A percentile compares a stretch with the other conserved stretches of the same genome.
phyloP scores from a whole-genome alignment of 805 yeast species.

The Candida takata region DNA sequence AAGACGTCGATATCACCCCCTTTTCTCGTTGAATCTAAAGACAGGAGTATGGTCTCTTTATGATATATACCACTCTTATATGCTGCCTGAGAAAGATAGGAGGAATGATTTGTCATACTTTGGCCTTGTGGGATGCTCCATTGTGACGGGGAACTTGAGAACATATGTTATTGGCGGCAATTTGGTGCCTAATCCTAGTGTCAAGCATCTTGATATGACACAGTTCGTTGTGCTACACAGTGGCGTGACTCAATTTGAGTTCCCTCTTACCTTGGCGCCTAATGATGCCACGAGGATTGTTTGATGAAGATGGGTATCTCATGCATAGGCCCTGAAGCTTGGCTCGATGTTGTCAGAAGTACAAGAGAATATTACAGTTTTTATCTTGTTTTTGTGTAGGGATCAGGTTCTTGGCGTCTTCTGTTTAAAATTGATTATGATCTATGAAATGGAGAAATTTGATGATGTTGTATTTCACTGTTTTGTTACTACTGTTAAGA shows the following conservation, averaged over 20 bases:
- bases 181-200: slow-evolving; percentile 1
- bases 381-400: too few species aligned
- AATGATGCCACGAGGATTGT: background rate
- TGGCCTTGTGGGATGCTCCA: slow-evolving; percentile 5
- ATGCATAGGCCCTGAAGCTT: too few species aligned
- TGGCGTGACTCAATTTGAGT: slow-evolving; percentile 5
- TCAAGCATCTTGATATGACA: background rate
- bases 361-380: too few species aligned
- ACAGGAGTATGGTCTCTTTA: slow-evolving; percentile 3
- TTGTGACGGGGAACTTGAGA: slow-evolving; percentile 6
- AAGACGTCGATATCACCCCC: background rate
- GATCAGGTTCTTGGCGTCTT: too few species aligned
- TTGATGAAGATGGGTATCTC: too few species aligned
- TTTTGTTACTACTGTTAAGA: too few species aligned
- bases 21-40: slow-evolving; percentile 3
- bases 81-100: background rate
- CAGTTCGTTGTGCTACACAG: slow-evolving; percentile 3
- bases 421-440: too few species aligned
- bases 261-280: slow-evolving; percentile 4
- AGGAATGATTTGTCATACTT: slow-evolving; percentile 2
- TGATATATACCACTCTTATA: slow-evolving; percentile 7
- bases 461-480: too few species aligned
- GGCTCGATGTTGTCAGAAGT: too few species aligned
- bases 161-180: slow-evolving; percentile 7
- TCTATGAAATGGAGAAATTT: too few species aligned